Conservation (phyloP, 257 asterid species). For the Scutellaria baicalensis region DNA sequence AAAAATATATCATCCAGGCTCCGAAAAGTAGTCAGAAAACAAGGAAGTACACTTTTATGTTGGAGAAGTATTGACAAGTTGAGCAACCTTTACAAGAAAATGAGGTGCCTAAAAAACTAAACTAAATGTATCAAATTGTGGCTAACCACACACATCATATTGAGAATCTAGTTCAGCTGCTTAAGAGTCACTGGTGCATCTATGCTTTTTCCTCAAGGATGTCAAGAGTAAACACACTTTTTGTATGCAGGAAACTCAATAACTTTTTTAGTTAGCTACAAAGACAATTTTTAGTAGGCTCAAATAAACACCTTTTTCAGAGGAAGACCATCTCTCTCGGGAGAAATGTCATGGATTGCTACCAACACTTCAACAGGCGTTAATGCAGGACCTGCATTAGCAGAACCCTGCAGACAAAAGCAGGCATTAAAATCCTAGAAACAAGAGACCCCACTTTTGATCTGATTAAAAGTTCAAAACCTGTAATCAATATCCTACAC, state of each 20-base stretch:
- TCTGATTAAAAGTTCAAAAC: neutral
- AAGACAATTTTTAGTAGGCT: neutral
- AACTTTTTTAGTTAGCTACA: neutral
- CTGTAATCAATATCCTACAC: neutral
- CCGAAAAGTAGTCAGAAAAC: neutral
- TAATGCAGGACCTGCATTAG: slow-evolving; percentile 95
- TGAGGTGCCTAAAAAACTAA: neutral
- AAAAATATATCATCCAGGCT: neutral
- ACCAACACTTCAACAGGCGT: slow-evolving; percentile 97
- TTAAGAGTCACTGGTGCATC: neutral
- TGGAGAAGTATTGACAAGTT: neutral
- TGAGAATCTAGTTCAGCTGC: neutral
- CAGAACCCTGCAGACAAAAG: slow-evolving; percentile 69
- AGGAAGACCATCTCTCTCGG: slow-evolving; percentile 83
- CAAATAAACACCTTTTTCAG: slow-evolving; percentile 70
- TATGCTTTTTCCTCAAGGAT: neutral
- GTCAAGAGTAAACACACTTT: neutral
- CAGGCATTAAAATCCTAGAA: slow-evolving; percentile 6
- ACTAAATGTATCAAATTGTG: neutral
- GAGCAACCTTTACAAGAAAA: neutral
- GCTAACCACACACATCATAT: neutral
- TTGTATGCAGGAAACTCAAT: neutral
- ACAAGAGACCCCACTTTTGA: slow-evolving; percentile 6
- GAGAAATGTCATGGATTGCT: slow-evolving; percentile 90
- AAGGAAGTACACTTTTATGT: neutral